These are phyloP conservation scores for Lactarius akahatsu DNA, from an alignment of 768 basidiomycete genomes.

Conservation along the genomic window DNA sequence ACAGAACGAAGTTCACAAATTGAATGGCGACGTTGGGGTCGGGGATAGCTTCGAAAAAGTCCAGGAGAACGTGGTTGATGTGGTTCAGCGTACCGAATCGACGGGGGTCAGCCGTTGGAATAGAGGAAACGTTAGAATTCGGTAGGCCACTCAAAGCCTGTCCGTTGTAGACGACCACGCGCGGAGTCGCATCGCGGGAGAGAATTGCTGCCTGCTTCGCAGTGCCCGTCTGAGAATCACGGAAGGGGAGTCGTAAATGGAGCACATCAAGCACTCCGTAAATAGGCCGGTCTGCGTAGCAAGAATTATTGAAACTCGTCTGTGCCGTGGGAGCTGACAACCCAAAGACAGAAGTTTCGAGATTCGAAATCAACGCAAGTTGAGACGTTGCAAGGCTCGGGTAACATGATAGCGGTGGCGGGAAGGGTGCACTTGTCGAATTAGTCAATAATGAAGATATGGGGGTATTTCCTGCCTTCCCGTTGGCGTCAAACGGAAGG, in stretches of 20 bases:
- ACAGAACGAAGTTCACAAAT: constrained; percentile 51
- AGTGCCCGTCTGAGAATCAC: constrained; percentile 43
- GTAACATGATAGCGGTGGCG: constrained; percentile 61
- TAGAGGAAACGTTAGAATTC: constrained; percentile 37
- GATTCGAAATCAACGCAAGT: constrained; percentile 42
- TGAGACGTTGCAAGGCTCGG: constrained; percentile 47
- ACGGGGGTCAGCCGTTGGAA: constrained; percentile 45
- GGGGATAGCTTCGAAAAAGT: constrained; percentile 54
- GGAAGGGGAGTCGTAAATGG: constrained; percentile 57
- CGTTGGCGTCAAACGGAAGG: constrained; percentile 57
- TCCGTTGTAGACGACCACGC: constrained; percentile 54
- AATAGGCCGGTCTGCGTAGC: constrained; percentile 57
- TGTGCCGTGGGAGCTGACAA: constrained; percentile 39
- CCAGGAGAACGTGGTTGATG: constrained; percentile 56
- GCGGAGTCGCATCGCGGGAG: constrained; percentile 43
- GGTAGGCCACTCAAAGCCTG: constrained; percentile 51
- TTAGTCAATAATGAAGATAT: constrained; percentile 44
- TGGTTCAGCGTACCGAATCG: constrained; percentile 56
- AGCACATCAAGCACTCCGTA: constrained; percentile 62
- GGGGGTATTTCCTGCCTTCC: constrained; percentile 33
- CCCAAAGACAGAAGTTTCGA: constrained; percentile 55
- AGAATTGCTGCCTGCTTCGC: constrained; percentile 54
- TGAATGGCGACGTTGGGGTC: constrained; percentile 45
- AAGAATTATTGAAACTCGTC: constrained; percentile 46
- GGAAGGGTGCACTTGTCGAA: constrained; percentile 47